phyloP scores from a whole-genome alignment of 2,329 filamentous ascomycete genomes.

The Paracoccidioides brasiliensis region DNA sequence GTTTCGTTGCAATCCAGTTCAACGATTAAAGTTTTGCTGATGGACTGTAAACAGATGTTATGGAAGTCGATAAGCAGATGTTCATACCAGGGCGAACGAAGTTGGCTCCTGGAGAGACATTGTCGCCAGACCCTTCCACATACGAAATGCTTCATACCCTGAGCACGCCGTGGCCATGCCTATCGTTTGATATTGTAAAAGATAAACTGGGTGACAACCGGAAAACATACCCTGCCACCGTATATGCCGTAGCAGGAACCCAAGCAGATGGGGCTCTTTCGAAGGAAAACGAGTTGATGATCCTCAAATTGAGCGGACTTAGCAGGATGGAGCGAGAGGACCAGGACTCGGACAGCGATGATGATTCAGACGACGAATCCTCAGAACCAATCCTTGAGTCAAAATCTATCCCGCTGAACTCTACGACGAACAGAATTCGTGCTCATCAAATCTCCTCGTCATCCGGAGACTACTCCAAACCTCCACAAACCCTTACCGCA shows the following conservation, averaged over 20 bases:
- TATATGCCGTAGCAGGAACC: conserved; percentile 89
- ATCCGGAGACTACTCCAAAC: conserved; percentile 48
- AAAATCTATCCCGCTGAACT: conserved; percentile 70
- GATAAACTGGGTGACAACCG: conserved; percentile 80
- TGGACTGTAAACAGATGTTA: conserved; percentile 45
- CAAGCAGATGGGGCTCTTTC: conserved; percentile 66
- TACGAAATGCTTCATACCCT: conserved; percentile 97
- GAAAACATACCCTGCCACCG: conserved; percentile 84
- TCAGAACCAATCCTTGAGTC: conserved; percentile 88
- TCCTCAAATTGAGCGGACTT: conserved; percentile 90
- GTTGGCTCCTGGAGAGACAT: conserved; percentile 76
- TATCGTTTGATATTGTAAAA: conserved; percentile 85
- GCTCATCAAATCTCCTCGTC: conserved; percentile 63
- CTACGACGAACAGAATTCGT: conserved; percentile 89
- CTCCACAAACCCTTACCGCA: conserved; percentile 73
- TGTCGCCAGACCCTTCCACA: conserved; percentile 82
- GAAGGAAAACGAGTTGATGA: conserved; percentile 84
- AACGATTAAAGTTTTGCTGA: conserved; percentile 9
- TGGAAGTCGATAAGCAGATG: conserved; percentile 87
- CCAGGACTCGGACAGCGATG: conserved; percentile 45
- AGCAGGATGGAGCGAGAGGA: conserved; percentile 68
- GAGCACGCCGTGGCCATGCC: conserved; percentile 89
- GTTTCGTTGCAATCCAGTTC: conserved; percentile 3
- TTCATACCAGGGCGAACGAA: conserved; percentile 94
- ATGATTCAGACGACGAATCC: conserved; percentile 46